Evolutionary conservation across 1,284 basidiomycete genomes (phyloP), one percentile per base, ranked within the genome.

Genomic region (Taiwanofungus camphoratus): DNA sequence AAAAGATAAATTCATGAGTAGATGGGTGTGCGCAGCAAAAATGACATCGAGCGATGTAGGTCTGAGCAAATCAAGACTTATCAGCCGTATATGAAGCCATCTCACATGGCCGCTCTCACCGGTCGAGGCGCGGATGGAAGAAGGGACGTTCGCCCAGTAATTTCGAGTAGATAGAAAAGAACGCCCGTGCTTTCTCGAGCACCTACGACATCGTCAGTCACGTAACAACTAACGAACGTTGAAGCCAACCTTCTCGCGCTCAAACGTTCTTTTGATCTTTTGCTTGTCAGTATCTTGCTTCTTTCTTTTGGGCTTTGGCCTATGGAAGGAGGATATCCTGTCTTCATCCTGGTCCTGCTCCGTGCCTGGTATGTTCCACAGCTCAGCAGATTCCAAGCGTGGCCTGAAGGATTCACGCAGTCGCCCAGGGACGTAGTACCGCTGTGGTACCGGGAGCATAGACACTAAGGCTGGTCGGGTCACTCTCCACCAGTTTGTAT

Each of bases 401-500:
- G 73, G 66, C 46, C 63, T 69, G 50, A 81, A 73, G 7, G 69
- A 59, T 21, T 73, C 66, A 21, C 84, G 74, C 34, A 89, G 71
- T 13, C 85, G 74, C 5, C 60, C 57, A 0, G 86, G 81, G 2
- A 87, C 73, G 53, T 82, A 90, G 57, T 87, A 88, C 5, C 76
- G 71, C 51, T 84, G 82, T 1, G 85, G 87, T 2, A 82, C 46
- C 12, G 78, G 71, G 43, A 86, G 75, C 50, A 79, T 61, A 11
- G 73, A 69, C 1, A 71, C 74, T 22, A 88, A 63, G 0, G 70
- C 61, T 2, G 72, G 73, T 37, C 71, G 70, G 2, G 74, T 82
- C 39, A 83, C 53, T 8, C 65, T 64, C 50, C 57, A 63, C 71
- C 82, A 89, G 52, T 90, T 90, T 29, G 66, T 65, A 27, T 73